A percentile compares a stretch with the other conserved stretches of the same genome.
Evolutionary conservation across 805 yeast species (phyloP).

Genomic region (Teunomyces panamensis): DNA sequence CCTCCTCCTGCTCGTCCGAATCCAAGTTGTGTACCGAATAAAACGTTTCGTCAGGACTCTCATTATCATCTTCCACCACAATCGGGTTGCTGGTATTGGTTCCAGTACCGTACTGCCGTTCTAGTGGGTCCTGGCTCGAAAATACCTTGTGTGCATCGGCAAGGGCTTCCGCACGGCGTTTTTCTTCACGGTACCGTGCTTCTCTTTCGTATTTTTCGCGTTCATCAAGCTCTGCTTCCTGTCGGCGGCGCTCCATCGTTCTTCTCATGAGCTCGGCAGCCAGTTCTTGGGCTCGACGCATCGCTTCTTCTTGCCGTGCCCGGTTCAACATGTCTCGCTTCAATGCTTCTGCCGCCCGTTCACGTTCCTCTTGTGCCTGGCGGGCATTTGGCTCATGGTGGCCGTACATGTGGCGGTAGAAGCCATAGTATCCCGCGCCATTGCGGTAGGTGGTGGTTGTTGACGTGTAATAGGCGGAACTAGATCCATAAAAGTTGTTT

Average conservation of each 20-base stretch:
- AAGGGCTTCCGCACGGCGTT: background rate
- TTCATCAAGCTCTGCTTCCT: background rate
- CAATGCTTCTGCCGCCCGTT: slow-evolving; percentile 8
- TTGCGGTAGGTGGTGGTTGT: background rate
- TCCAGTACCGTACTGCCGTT: background rate
- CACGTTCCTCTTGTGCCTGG: slow-evolving; percentile 16
- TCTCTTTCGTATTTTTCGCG: background rate
- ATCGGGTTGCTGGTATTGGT: background rate
- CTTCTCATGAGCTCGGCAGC: slow-evolving; percentile 1
- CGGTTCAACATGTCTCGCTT: slow-evolving; percentile 12
- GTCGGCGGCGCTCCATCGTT: background rate
- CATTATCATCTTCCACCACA: background rate
- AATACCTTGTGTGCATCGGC: background rate
- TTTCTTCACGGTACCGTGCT: background rate
- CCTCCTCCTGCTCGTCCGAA: background rate
- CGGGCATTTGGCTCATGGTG: slow-evolving; percentile 10
- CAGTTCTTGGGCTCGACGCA: slow-evolving; percentile 10
- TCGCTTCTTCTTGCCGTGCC: slow-evolving; percentile 9
- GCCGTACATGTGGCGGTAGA: slow-evolving; percentile 18
- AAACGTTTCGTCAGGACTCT: background rate
- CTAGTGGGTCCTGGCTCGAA: background rate
- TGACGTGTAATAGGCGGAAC: background rate
- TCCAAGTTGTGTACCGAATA: background rate
- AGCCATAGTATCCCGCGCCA: slow-evolving; percentile 14
- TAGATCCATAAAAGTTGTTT: background rate